These are phyloP conservation scores for Lepidopterella palustris DNA, from an alignment of 495 filamentous ascomycete species.

Conservation along the genomic window DNA sequence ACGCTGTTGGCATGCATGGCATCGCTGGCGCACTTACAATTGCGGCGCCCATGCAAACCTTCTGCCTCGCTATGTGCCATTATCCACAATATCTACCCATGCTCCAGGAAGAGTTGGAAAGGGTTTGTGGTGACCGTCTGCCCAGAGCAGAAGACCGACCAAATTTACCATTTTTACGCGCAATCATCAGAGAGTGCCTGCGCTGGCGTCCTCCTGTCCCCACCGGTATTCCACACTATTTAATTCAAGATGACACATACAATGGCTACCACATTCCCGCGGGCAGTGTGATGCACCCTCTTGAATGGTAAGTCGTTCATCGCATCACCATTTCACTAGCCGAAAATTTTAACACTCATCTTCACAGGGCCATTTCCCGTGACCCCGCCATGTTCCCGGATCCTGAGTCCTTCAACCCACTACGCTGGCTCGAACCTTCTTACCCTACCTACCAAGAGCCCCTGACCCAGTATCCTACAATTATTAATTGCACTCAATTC, in stretches of 20 bases:
- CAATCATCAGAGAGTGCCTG: constrained; percentile 55
- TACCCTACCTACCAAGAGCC: constrained; percentile 53
- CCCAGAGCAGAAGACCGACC: constrained; percentile 32
- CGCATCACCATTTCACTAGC: not conserved
- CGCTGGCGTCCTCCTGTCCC: constrained; percentile 55
- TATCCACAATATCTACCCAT: constrained; percentile 50
- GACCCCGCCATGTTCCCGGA: constrained; percentile 32
- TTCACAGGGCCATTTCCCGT: constrained; percentile 31
- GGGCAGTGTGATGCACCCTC: constrained; percentile 51
- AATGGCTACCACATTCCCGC: constrained; percentile 51
- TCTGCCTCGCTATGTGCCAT: constrained; percentile 53
- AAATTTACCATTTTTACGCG: constrained; percentile 42
- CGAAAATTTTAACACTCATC: constrained; percentile 8
- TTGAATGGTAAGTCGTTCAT: constrained; percentile 37
- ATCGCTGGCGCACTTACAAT: constrained; percentile 39
- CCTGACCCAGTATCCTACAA: constrained; percentile 47
- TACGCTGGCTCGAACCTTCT: constrained; percentile 34
- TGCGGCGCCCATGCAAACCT: constrained; percentile 50
- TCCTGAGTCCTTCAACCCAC: constrained; percentile 35
- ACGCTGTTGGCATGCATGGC: constrained; percentile 37
- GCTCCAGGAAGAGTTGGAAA: constrained; percentile 51
- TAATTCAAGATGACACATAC: constrained; percentile 50
- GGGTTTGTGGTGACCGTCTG: constrained; percentile 40
- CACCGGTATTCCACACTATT: constrained; percentile 44
- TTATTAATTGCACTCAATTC: constrained; percentile 50